phyloP scores from a whole-genome alignment of 2,329 filamentous ascomycete species.

The Spiromastix sp. region DNA sequence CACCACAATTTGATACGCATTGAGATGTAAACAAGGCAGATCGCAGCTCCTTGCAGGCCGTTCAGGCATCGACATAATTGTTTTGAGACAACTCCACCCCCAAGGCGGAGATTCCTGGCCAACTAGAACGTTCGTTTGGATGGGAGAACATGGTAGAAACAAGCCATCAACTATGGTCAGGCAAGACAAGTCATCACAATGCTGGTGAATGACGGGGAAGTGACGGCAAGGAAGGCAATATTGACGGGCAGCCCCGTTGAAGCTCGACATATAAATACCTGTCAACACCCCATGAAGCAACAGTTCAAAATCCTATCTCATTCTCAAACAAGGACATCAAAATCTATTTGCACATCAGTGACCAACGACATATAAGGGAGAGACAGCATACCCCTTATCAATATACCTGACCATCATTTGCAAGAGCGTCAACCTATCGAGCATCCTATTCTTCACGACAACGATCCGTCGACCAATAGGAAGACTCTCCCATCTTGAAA shows the following conservation, averaged over 20 bases:
- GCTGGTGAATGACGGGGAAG: too few species aligned
- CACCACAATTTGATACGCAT: slow-evolving; percentile 24
- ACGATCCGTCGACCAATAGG: slow-evolving; percentile 22
- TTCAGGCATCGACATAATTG: background rate
- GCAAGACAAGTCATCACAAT: too few species aligned
- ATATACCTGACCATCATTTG: slow-evolving; percentile 14
- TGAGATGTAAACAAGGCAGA: slow-evolving; percentile 25
- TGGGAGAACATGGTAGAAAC: background rate
- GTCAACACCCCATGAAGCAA: slow-evolving; percentile 19
- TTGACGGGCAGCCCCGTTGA: too few species aligned
- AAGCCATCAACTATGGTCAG: slow-evolving; percentile 14
- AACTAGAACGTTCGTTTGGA: slow-evolving; percentile 14
- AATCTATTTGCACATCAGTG: slow-evolving; percentile 15
- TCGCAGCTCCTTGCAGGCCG: slow-evolving; percentile 2
- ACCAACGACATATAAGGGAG: slow-evolving; percentile 19
- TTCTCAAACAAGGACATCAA: slow-evolving; percentile 22
- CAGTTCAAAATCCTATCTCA: too few species aligned
- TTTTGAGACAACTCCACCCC: slow-evolving; percentile 23
- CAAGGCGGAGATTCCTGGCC: slow-evolving; percentile 21
- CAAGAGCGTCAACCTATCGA: slow-evolving; percentile 24
- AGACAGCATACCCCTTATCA: too few species aligned
- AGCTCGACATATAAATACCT: slow-evolving; percentile 32
- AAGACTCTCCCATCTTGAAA: slow-evolving; percentile 23
- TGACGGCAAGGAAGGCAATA: too few species aligned
- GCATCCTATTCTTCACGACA: slow-evolving; percentile 9